Evolutionary conservation across 2,329 filamentous ascomycete genomes (phyloP), one percentile per base, ranked within the genome.

Genomic region (Venturia effusa): DNA sequence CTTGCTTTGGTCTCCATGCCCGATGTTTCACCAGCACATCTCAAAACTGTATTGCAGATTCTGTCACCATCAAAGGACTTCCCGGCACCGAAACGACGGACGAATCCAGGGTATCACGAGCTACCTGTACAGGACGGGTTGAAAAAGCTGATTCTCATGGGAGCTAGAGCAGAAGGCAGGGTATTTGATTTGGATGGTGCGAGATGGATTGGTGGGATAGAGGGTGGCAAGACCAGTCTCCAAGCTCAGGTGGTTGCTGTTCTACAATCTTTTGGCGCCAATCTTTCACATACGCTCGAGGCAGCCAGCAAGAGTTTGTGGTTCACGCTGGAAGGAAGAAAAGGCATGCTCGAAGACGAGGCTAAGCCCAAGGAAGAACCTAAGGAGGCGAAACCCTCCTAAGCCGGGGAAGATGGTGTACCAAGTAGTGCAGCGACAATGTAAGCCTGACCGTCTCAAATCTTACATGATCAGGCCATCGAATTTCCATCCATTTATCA

Each of bases 71-170:
- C 86, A 1, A 84, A 85, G 3, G 79, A 83, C 6, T 97, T 96
- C 74, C 88, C 92, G 0, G 86, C 90, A 4, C 93, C 93, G 1
- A 85, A 84, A 61, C 83, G 90, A 66, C 88, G 83, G 74, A 87
- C 84, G 69, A 90, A 83, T 70, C 92, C 93, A 0, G 86, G 87
- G 15, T 96, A 92, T 76, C 83, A 96, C 74, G 93, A 97, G 64
- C 81, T 85, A 0, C 75, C 81, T 1, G 90, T 93, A 63, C 92
- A 97, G 76, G 84, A 79, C 67, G 94, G 89, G 8, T 74, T 99
- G 69, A 86, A 91, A 71, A 99, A 99, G 78, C 77, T 99, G 67
- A 81, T 96, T 74, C 77, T 99, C 40, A 78, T 99, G 17, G 94
- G 92, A 62, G 92, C 92, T 17, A 83, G 94, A 61, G 84, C 97